Evolutionary conservation across 106 monocot genomes (phyloP).

Genomic region (Dendrobium nobile): DNA sequence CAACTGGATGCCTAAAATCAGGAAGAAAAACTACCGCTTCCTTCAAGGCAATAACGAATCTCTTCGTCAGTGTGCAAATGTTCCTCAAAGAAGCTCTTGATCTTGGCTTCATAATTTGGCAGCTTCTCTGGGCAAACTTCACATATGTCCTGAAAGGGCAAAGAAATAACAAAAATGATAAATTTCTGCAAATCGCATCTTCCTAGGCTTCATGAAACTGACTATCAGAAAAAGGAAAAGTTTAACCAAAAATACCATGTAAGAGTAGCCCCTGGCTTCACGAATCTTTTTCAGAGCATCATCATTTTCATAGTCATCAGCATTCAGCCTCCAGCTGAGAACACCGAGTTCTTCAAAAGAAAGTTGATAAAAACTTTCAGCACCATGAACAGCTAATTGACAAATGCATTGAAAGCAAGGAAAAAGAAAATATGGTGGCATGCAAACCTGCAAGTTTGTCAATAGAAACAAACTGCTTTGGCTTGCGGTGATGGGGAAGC

Average conservation of each 20-base stretch:
- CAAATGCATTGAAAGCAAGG: not conserved
- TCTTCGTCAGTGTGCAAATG: slow-evolving; percentile 98
- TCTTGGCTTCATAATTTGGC: slow-evolving; percentile 81
- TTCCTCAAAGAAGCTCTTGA: slow-evolving; percentile 94
- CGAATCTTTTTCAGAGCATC: slow-evolving; percentile 82
- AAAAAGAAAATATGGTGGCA: slow-evolving; percentile 6
- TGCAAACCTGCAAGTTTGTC: slow-evolving; percentile 58
- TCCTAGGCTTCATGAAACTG: not conserved
- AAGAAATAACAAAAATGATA: not conserved
- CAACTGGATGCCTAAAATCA: not conserved
- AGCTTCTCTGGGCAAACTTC: slow-evolving; percentile 90
- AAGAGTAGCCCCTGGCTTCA: slow-evolving; percentile 86
- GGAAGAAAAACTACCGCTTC: slow-evolving; percentile 51
- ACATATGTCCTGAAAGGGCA: slow-evolving; percentile 63
- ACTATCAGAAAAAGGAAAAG: not conserved
- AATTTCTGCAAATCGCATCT: not conserved
- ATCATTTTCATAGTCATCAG: slow-evolving; percentile 62
- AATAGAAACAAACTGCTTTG: slow-evolving; percentile 74
- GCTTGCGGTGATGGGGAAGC: slow-evolving; percentile 91
- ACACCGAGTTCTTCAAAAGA: slow-evolving; percentile 73
- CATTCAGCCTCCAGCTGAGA: slow-evolving; percentile 71
- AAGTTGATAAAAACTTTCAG: not conserved
- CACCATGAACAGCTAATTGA: not conserved
- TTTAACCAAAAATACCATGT: slow-evolving; percentile 38
- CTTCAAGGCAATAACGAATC: slow-evolving; percentile 94